Percentiles rank a stretch among this genome's conserved stretches.
These are phyloP conservation scores for Ascobolus immersus DNA, from an alignment of 495 filamentous ascomycete species.

Conservation along the genomic window DNA sequence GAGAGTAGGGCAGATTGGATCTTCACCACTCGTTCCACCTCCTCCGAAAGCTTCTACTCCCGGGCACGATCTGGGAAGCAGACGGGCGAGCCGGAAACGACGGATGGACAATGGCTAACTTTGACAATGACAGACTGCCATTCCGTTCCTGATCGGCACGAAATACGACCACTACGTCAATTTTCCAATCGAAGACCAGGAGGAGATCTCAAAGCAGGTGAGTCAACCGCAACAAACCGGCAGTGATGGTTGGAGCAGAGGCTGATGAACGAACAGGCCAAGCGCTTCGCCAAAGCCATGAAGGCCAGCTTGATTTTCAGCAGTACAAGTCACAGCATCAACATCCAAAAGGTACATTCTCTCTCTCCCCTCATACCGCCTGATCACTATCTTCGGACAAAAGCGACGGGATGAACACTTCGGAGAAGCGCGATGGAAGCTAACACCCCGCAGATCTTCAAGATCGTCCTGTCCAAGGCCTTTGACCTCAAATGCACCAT, in stretches of 20 bases:
- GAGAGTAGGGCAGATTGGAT: too few relatives aligned
- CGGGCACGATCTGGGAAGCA: too few relatives aligned
- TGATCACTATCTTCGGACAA: background rate
- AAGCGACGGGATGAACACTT: background rate
- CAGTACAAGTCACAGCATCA: slow-evolving; percentile 96
- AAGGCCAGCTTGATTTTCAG: slow-evolving; percentile 90
- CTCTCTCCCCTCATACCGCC: background rate
- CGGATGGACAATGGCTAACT: too few relatives aligned
- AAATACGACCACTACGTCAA: slow-evolving; percentile 99
- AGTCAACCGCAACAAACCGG: slow-evolving; percentile 6
- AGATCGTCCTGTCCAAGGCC: slow-evolving; percentile 93
- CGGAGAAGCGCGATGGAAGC: too few relatives aligned
- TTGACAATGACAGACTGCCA: slow-evolving; percentile 66
- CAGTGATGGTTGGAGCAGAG: background rate
- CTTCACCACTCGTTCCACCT: too few relatives aligned
- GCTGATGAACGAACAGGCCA: slow-evolving; percentile 33
- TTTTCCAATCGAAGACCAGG: slow-evolving; percentile 86
- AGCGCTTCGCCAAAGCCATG: slow-evolving; percentile 94
- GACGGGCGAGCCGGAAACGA: too few relatives aligned
- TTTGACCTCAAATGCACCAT: slow-evolving; percentile 98
- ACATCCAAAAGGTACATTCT: slow-evolving; percentile 72
- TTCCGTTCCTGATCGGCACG: slow-evolving; percentile 85
- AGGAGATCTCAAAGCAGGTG: slow-evolving; percentile 91
- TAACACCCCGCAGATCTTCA: slow-evolving; percentile 65
- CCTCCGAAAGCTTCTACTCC: too few relatives aligned